Evolutionary conservation across 306 rosid species (phyloP), one percentile per base, ranked within the genome.

Genomic region (Glycyrrhiza uralensis): DNA sequence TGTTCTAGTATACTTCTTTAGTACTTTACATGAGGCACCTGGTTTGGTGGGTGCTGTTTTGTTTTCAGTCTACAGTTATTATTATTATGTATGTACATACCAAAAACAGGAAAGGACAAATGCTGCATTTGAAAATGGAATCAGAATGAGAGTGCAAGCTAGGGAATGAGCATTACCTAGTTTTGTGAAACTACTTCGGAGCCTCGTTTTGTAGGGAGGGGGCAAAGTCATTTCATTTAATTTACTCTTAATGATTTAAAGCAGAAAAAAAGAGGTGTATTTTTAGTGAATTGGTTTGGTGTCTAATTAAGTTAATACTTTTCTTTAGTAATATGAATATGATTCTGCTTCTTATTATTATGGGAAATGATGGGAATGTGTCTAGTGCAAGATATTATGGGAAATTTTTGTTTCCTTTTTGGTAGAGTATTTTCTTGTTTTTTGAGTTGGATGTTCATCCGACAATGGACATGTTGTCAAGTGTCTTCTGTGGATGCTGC

Each of bases 81-180:
- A 64, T 50, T 23, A 33, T 33, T 42, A 2, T 1, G n/a, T n/a
- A 33, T 89, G 89, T 86, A 86, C 68, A 89, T 86, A 86, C n/a
- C 44, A 46, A 56, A 62, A 78, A 75, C 78, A 32, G 71, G 24
- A 62, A 81, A 61, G 10, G 10, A 65, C 57, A 33, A 58, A 76
- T 55, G 80, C 59, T 82, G 81, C 75, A 66, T 64, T 26, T 36
- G 84, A 65, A 70, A 61, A 63, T 78, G 79, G 64, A 49, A 54
- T 77, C 56, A 61, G 45, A 32, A 74, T 46, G 82, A 57, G 57
- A 66, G 76, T 61, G 72, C 52, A 54, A 5, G 18, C 79, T 49
- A 10, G 28, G 19, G 3, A 17, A 29, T 11, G 49, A 68, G n/a
- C n/a, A n/a, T n/a, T n/a, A n/a, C 14, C 47, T 44, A 26, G 52